Percentiles rank a stretch among this genome's conserved stretches.
Conservation (phyloP, 768 basidiomycete species). For the Mycena pura region DNA sequence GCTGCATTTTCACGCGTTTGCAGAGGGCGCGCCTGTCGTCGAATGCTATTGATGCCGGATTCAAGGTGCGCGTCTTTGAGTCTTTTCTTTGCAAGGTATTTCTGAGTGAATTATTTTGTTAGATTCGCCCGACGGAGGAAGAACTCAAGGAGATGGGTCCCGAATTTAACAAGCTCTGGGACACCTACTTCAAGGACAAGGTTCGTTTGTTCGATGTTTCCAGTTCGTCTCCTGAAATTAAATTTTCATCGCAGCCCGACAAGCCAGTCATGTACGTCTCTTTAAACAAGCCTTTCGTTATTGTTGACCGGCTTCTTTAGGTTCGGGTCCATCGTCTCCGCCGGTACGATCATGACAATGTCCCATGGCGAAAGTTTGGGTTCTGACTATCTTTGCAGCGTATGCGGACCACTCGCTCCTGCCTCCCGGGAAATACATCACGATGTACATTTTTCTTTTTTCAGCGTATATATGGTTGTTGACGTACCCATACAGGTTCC, state of each 20-base stretch:
- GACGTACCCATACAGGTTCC: slow-evolving; percentile 52
- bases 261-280: slow-evolving; percentile 70
- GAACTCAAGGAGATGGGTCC: slow-evolving; percentile 83
- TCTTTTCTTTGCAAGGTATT: too few species aligned
- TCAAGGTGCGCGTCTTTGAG: slow-evolving; percentile 53
- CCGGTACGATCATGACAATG: slow-evolving; percentile 40
- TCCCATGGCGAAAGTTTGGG: neutral
- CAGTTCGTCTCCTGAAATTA: neutral
- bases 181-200: slow-evolving; percentile 79
- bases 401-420: slow-evolving; percentile 75
- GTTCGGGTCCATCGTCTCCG: slow-evolving; percentile 74
- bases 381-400: slow-evolving; percentile 38
- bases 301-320: slow-evolving; percentile 24
- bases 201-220: neutral
- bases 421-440: slow-evolving; percentile 75
- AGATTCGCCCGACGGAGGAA: slow-evolving; percentile 73
- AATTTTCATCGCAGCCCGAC: slow-evolving; percentile 51
- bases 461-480: neutral
- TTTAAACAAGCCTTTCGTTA: too few species aligned
- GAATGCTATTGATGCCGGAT: slow-evolving; percentile 77
- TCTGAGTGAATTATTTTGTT: neutral
- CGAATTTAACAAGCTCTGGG: slow-evolving; percentile 72
- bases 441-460: slow-evolving; percentile 51
- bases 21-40: slow-evolving; percentile 72
- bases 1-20: slow-evolving; percentile 40